These are phyloP conservation scores for Mixia osmundae DNA, from an alignment of 1,284 basidiomycete genomes.

Conservation along the genomic window DNA sequence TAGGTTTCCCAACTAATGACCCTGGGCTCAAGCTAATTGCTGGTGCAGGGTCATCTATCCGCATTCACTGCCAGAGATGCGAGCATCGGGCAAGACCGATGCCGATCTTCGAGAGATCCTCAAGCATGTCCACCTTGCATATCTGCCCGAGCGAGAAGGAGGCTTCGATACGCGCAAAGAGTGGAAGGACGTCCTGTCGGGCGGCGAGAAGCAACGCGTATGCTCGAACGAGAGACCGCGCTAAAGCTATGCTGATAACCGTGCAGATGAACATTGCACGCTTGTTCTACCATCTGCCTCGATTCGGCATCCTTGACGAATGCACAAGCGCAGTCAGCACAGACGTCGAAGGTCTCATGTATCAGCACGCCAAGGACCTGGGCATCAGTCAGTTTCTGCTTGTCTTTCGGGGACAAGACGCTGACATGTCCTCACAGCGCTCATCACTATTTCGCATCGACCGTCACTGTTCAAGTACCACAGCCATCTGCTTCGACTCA, in stretches of 20 bases:
- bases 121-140: conserved; percentile 55
- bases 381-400: conserved; percentile 42
- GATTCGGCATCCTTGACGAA: conserved; percentile 35
- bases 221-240: conserved; percentile 15
- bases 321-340: conserved; percentile 91
- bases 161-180: conserved; percentile 77
- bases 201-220: conserved; percentile 82
- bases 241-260: conserved; percentile 1
- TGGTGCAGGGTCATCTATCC: conserved; percentile 45
- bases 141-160: conserved; percentile 66
- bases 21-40: neutral
- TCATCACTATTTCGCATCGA: conserved; percentile 73
- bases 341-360: conserved; percentile 89
- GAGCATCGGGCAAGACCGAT: conserved; percentile 37
- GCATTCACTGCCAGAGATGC: conserved; percentile 53
- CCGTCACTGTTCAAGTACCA: conserved; percentile 64
- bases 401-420: neutral
- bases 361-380: conserved; percentile 72
- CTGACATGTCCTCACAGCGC: conserved; percentile 22
- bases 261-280: conserved; percentile 60
- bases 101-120: conserved; percentile 48
- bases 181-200: conserved; percentile 64
- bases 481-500: conserved; percentile 47
- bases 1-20: conserved; percentile 19
- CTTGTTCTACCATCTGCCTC: conserved; percentile 60